phyloP scores from a whole-genome alignment of 108 stramenopile genomes.

The Pinguiococcus pyrenoidosus region DNA sequence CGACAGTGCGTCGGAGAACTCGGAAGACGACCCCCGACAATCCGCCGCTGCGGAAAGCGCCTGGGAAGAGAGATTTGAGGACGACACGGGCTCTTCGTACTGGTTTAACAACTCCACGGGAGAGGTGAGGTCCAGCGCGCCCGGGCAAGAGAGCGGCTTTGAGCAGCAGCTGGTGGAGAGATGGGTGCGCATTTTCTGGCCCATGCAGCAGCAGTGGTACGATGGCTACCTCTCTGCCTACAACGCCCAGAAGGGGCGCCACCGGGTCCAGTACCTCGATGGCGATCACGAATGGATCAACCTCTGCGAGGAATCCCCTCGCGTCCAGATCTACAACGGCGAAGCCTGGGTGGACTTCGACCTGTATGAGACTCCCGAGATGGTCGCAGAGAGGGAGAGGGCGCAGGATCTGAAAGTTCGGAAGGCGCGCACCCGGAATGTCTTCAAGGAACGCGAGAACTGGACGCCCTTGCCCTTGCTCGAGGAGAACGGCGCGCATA shows the following conservation, averaged over 20 bases:
- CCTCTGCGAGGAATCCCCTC: neutral
- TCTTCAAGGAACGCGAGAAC: too few species aligned
- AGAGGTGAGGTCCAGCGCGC: neutral
- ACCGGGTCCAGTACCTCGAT: constrained; percentile 19
- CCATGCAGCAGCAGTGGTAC: constrained; percentile 5
- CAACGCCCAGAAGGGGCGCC: constrained; percentile 5
- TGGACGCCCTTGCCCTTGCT: too few species aligned
- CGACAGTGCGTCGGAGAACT: neutral
- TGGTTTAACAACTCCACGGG: neutral
- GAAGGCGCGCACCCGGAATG: too few species aligned
- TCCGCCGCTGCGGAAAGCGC: constrained; percentile 5
- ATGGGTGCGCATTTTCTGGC: constrained; percentile 7
- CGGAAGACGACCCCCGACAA: neutral
- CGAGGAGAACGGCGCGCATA: too few species aligned
- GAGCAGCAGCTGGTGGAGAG: neutral
- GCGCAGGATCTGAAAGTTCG: too few species aligned
- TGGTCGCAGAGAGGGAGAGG: too few species aligned
- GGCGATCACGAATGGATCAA: constrained; percentile 30
- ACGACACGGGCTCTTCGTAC: neutral
- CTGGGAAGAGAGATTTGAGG: neutral
- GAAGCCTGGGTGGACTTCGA: neutral
- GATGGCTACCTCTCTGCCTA: constrained; percentile 9
- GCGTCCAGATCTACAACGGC: constrained; percentile 4
- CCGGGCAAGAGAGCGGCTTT: neutral
- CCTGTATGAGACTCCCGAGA: too few species aligned